Evolutionary conservation across 2,329 filamentous ascomycete species (phyloP), one percentile per base, ranked within the genome.

Genomic region (Metarhizium brunneum): DNA sequence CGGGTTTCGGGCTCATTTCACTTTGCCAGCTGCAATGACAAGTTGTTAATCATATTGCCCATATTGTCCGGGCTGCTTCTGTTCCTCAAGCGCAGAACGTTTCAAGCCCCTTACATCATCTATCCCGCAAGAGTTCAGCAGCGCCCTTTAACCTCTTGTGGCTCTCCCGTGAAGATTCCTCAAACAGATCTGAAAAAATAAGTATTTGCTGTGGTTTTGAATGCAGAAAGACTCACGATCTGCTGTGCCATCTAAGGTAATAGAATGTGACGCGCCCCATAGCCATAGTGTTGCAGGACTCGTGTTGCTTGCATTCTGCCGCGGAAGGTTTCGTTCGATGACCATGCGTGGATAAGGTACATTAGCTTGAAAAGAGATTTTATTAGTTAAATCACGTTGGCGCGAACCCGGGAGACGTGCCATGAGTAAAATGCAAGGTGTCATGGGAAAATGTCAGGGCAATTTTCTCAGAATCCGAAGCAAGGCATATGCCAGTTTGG

Each of bases 201-300:
- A 53, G 54, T 50, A 38, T 42, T 2, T 40, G 7, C 43, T 4
- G 18, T 11, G 40, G 1, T 40, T 42, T 47, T 16, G 25, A 14
- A 14, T 8, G 5, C 18, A 35, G 10, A 53, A n/a, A 35, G 32
- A 60, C 60, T 55, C 47, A 60, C 60, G 6, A 29, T 62, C 57
- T 6, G 54, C 6, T 29, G 61, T 62, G 6, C 57, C 59, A 52
- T 63, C 59, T 50, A 63, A 57, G 10, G 59, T 60, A 32, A 62
- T 56, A n/a, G 56, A 60, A 45, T 60, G 42, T 8, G 60, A 59
- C 18, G 60, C 61, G 0, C 61, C 61, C 60, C 58, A 61, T 1
- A 61, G 57, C 61, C 59, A 63, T 2, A 63, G 59, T 2, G 58
- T 63, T 11, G 60, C 59, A 13, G 57, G 53, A 32, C 60, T 63